Conservation (phyloP, 2,329 filamentous ascomycete genomes). For the Trichoderma asperellum region DNA sequence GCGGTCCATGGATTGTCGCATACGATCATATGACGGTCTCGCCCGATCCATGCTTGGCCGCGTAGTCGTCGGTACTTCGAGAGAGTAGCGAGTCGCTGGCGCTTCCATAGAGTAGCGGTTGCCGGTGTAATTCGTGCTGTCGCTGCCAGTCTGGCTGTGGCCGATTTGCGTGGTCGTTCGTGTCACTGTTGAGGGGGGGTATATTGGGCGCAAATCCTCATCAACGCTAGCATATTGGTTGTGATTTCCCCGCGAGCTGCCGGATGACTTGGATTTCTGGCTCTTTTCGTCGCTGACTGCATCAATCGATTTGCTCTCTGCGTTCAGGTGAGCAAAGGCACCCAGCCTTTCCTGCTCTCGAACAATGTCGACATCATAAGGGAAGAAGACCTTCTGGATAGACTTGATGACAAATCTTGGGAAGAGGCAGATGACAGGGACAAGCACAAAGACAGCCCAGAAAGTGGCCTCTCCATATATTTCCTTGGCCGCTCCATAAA, state of each 20-base stretch:
- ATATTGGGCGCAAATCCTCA: slow-evolving; percentile 90
- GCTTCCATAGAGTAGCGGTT: slow-evolving; percentile 59
- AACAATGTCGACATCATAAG: slow-evolving; percentile 92
- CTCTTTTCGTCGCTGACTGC: slow-evolving; percentile 46
- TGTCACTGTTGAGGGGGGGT: slow-evolving; percentile 86
- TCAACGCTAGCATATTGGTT: slow-evolving; percentile 68
- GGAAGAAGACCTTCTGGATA: slow-evolving; percentile 91
- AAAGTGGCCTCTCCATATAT: slow-evolving; percentile 82
- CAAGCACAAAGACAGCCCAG: slow-evolving; percentile 82
- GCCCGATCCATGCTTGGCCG: slow-evolving; percentile 68
- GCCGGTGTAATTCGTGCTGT: slow-evolving; percentile 86
- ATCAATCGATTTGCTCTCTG: slow-evolving; percentile 41
- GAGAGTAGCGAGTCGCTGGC: slow-evolving; percentile 53
- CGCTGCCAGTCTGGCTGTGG: slow-evolving; percentile 87
- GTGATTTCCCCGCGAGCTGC: slow-evolving; percentile 61
- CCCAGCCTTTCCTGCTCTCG: slow-evolving; percentile 87
- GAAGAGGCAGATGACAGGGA: slow-evolving; percentile 79
- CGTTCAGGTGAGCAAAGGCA: slow-evolving; percentile 71
- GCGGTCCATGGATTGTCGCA: slow-evolving; percentile 85
- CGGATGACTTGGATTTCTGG: slow-evolving; percentile 59
- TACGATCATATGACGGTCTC: slow-evolving; percentile 84
- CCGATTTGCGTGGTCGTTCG: slow-evolving; percentile 73
- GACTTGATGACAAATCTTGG: slow-evolving; percentile 87
- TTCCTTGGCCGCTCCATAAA: slow-evolving; percentile 78
- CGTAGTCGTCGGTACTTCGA: slow-evolving; percentile 42